Conservation (phyloP, 768 basidiomycete genomes). For the Phlegmacium glaucopus region DNA sequence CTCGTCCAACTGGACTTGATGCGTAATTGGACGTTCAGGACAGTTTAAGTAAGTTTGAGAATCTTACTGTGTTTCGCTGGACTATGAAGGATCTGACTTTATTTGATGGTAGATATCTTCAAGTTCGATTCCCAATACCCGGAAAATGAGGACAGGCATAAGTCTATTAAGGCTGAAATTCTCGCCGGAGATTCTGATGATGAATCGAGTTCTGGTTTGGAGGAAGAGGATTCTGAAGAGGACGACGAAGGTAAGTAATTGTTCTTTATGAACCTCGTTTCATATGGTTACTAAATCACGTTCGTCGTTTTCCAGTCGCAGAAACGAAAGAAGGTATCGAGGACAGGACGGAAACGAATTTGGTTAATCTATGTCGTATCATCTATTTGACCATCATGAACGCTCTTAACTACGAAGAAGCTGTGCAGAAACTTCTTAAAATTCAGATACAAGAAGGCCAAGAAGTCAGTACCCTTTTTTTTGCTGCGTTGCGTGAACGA, state of each 20-base stretch:
- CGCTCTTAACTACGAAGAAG: constrained; percentile 96
- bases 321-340: constrained; percentile 87
- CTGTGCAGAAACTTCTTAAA: constrained; percentile 95
- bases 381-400: constrained; percentile 99
- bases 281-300: neutral
- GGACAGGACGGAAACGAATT: constrained; percentile 91
- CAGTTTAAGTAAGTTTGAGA: constrained; percentile 70
- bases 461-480: constrained; percentile 57
- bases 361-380: constrained; percentile 89
- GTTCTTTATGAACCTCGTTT: neutral
- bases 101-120: constrained; percentile 71
- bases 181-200: constrained; percentile 84
- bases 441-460: constrained; percentile 89
- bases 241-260: constrained; percentile 39
- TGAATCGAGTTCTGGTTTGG: constrained; percentile 62
- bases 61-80: neutral
- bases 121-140: constrained; percentile 86
- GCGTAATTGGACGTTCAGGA: constrained; percentile 95
- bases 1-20: constrained; percentile 88
- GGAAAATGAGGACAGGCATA: constrained; percentile 94
- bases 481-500: neutral
- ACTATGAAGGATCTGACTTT: constrained; percentile 7
- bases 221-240: constrained; percentile 64
- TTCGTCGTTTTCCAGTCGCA: constrained; percentile 39
- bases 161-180: constrained; percentile 88